Percentiles rank a stretch among this genome's conserved stretches.
Evolutionary conservation across 2,329 filamentous ascomycete genomes (phyloP).

Genomic region (Chaetoscypha palmicola): DNA sequence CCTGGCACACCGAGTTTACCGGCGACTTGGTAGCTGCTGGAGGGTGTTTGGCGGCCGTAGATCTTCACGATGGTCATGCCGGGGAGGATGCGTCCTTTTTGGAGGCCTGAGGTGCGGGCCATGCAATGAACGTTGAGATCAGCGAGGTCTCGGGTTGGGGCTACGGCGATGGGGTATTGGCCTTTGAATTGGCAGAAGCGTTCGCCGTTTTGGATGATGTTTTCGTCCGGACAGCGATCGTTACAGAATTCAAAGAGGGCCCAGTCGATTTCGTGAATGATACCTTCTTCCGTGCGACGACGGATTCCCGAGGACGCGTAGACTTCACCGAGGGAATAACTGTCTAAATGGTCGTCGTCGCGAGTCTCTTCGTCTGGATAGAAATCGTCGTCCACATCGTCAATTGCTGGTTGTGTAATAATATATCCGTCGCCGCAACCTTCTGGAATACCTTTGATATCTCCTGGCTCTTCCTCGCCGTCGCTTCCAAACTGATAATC

Average conservation of each 20-base stretch:
- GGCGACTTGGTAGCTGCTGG: conserved; percentile 58
- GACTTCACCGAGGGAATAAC: conserved; percentile 72
- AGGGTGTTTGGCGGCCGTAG: conserved; percentile 73
- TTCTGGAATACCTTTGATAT: conserved; percentile 70
- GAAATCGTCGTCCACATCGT: conserved; percentile 79
- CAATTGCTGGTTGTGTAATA: conserved; percentile 85
- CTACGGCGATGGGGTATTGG: conserved; percentile 50
- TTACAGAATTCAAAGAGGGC: conserved; percentile 76
- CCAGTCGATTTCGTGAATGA: conserved; percentile 93
- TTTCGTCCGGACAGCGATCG: conserved; percentile 63
- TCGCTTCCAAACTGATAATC: conserved; percentile 45
- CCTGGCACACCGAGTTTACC: conserved; percentile 64
- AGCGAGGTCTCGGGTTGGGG: conserved; percentile 54
- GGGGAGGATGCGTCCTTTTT: conserved; percentile 69
- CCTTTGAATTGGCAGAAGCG: conserved; percentile 35
- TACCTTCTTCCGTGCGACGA: conserved; percentile 60
- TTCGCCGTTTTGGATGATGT: conserved; percentile 50
- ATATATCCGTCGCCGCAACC: conserved; percentile 71
- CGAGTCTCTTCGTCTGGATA: conserved; percentile 65
- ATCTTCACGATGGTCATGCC: conserved; percentile 82
- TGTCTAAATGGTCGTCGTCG: conserved; percentile 74
- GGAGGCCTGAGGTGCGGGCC: conserved; percentile 78
- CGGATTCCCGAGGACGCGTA: conserved; percentile 88
- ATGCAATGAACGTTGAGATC: conserved; percentile 79
- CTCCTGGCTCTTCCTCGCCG: conserved; percentile 56